Conservation (phyloP, 164 flowering plant genomes). For the Aristolochia contorta region DNA sequence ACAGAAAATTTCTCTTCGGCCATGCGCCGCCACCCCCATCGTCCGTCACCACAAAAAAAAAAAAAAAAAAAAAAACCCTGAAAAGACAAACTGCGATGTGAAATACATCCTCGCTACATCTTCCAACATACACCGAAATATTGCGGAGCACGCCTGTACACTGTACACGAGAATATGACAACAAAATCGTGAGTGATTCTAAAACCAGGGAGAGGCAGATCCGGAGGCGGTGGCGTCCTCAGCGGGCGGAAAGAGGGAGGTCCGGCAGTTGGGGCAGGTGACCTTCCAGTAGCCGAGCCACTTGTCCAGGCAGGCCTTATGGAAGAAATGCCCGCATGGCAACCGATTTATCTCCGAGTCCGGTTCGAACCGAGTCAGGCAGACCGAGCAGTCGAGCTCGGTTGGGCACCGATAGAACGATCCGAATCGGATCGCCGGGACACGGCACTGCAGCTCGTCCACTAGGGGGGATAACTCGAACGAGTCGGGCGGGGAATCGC, state of each 20-base stretch:
- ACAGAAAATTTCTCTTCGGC: too few species aligned
- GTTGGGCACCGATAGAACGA: constrained; percentile 12
- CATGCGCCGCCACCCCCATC: too few species aligned
- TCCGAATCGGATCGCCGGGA: constrained; percentile 34
- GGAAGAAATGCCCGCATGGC: constrained; percentile 66
- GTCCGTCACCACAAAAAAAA: too few species aligned
- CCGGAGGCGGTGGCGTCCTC: not conserved
- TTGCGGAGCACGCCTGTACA: constrained; percentile 1
- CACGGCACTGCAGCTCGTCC: constrained; percentile 37
- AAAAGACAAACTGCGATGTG: not conserved
- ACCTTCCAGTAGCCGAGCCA: constrained; percentile 66
- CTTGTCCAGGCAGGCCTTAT: constrained; percentile 56
- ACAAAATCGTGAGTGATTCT: not conserved
- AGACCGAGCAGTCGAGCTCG: constrained; percentile 53
- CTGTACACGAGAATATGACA: not conserved
- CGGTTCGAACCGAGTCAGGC: constrained; percentile 44
- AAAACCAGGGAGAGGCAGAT: not conserved
- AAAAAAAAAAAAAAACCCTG: too few species aligned
- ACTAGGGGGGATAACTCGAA: constrained; percentile 13
- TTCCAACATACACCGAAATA: not conserved
- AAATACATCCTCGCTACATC: not conserved
- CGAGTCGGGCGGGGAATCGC: constrained; percentile 4
- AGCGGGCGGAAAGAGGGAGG: constrained; percentile 33
- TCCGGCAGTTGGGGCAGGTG: constrained; percentile 71
- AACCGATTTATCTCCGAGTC: constrained; percentile 49